These are phyloP conservation scores for Plasmodium cynomolgi DNA, from an alignment of 169 alveolate genomes.

Conservation along the genomic window DNA sequence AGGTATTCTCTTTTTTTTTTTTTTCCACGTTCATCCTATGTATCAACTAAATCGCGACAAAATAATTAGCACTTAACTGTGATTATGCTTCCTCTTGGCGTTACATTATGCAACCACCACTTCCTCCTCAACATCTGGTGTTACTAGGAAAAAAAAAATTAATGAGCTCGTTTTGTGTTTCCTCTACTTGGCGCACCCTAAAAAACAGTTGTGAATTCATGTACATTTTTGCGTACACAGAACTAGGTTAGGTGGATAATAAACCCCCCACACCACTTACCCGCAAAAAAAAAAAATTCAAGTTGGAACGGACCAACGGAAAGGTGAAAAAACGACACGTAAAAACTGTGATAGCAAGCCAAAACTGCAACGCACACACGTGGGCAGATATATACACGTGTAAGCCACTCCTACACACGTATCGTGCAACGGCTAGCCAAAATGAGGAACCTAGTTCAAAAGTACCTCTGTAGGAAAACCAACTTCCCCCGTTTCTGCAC, in stretches of 20 bases:
- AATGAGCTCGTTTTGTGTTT: background rate
- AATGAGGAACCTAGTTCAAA: slow-evolving; percentile 42
- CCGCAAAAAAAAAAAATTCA: background rate
- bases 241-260: background rate
- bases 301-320: background rate
- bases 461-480: background rate
- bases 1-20: background rate
- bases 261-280: background rate
- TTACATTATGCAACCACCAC: background rate
- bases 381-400: too few species aligned
- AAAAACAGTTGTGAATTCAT: background rate
- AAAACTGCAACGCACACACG: background rate
- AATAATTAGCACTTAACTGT: background rate
- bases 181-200: background rate
- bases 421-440: background rate
- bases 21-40: background rate
- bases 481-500: background rate
- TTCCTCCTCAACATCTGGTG: background rate
- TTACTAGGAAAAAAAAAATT: background rate
- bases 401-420: background rate
- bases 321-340: background rate
- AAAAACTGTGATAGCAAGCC: background rate
- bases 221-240: background rate
- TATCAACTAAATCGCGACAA: background rate
- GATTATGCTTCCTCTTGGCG: background rate